Evolutionary conservation across 345 rosid genomes (phyloP), one percentile per base, ranked within the genome.

Genomic region (Bretschneidera sinensis): DNA sequence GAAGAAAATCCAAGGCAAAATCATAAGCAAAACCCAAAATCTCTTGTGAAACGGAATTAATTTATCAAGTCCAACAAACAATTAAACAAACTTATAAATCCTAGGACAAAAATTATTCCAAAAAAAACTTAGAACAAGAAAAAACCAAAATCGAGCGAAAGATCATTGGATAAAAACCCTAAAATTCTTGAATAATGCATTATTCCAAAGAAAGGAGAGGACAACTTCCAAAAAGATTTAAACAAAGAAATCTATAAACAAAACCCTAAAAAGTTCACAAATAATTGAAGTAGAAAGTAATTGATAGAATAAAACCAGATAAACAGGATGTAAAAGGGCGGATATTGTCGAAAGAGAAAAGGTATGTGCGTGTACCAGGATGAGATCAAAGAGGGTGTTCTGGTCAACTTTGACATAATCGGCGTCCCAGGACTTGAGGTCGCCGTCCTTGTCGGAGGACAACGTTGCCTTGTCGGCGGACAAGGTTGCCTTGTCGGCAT

Each of bases 361-460:
- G 15, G 11, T 11, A 39, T 4, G 15, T 5, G 11, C 45, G 45
- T 5, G 15, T 39, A 85, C 88, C 83, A 81, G 52, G 63, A 81
- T 76, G 47, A 83, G 82, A 28, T 85, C 86, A 47, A 79, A 85
- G 54, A 85, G 83, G 24, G 80, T 76, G 31, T 48, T 58, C 62
- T 79, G 83, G 47, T 78, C 89, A 13, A 85, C 85, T 28, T 72
- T 74, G 52, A 81, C 65, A 51, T 81, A 85, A 6, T 83, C 83
- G 0, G 70, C 17, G 16, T 85, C 86, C 85, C 85, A 85, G 17
- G 17, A 9, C 70, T 72, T 74, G 19, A 85, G 69, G 5, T 62
- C 67, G 1, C 72, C 79, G 0, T 69, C 78, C 45, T 39, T 39
- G 9, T 39, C 45, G 2, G 45, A 13, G 17, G 50, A 0, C 4